phyloP scores from a whole-genome alignment of 257 asterid species.

The Gynochthodes officinalis region DNA sequence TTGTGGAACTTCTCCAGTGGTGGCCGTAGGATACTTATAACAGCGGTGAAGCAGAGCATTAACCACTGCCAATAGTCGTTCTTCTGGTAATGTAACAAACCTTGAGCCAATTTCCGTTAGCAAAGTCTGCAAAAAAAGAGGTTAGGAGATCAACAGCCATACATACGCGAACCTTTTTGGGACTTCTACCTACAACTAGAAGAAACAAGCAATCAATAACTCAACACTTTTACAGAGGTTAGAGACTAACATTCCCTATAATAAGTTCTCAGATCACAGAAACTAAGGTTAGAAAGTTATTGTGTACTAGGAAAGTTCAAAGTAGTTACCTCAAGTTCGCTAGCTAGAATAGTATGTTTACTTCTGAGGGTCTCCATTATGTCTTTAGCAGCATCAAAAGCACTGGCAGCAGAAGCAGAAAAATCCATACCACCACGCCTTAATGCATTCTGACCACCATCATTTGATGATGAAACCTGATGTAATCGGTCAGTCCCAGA shows the following conservation, averaged over 20 bases:
- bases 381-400: conserved; percentile 98
- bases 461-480: conserved; percentile 60
- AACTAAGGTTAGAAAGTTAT: background rate
- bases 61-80: conserved; percentile 94
- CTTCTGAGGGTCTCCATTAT: conserved; percentile 97
- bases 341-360: conserved; percentile 89
- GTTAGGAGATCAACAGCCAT: background rate
- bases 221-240: background rate
- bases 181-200: background rate
- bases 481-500: conserved; percentile 70
- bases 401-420: conserved; percentile 92
- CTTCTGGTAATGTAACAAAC: conserved; percentile 97
- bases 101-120: conserved; percentile 96
- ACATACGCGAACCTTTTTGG: background rate
- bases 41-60: conserved; percentile 99
- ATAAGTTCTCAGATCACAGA: background rate
- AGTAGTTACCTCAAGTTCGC: conserved; percentile 86
- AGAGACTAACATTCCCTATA: background rate
- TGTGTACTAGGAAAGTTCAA: background rate
- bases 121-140: conserved; percentile 50
- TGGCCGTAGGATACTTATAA: conserved; percentile 97
- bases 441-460: conserved; percentile 68
- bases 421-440: conserved; percentile 85
- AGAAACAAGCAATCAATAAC: background rate
- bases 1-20: conserved; percentile 98